These are phyloP conservation scores for Chalaropsis thielavioides DNA, from an alignment of 2,329 filamentous ascomycete species.

Conservation along the genomic window DNA sequence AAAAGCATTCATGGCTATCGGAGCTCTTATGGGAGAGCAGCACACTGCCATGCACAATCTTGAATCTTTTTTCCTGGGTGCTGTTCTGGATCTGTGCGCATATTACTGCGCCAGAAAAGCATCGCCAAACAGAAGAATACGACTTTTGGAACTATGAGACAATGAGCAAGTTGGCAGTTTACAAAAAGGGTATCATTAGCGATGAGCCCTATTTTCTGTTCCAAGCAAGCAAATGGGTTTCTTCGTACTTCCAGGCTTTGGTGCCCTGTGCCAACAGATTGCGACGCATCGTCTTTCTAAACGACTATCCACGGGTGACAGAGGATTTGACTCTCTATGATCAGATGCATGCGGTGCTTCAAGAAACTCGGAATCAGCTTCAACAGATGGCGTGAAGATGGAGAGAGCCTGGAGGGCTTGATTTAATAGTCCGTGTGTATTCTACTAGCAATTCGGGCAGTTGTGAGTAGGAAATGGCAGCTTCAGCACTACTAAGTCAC, in stretches of 20 bases:
- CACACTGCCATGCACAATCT: neutral
- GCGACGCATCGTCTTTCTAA: neutral
- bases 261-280: neutral
- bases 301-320: neutral
- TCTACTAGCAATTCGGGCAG: no score
- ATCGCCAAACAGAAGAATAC: neutral
- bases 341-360: neutral
- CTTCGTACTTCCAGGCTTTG: neutral
- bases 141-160: neutral
- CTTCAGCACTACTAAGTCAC: no score
- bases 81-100: neutral
- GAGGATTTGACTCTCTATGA: neutral
- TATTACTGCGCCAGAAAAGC: neutral
- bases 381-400: no score
- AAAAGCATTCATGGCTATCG: neutral
- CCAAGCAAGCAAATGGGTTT: neutral
- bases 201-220: neutral
- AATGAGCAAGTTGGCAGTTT: neutral
- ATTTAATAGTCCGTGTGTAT: no score
- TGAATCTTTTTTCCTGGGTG: neutral
- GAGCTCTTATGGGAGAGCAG: neutral
- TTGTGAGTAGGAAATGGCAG: no score
- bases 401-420: no score
- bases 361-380: neutral
- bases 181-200: neutral